phyloP scores from a whole-genome alignment of 2,329 filamentous ascomycete species.

The Orbilia ellipsospora region DNA sequence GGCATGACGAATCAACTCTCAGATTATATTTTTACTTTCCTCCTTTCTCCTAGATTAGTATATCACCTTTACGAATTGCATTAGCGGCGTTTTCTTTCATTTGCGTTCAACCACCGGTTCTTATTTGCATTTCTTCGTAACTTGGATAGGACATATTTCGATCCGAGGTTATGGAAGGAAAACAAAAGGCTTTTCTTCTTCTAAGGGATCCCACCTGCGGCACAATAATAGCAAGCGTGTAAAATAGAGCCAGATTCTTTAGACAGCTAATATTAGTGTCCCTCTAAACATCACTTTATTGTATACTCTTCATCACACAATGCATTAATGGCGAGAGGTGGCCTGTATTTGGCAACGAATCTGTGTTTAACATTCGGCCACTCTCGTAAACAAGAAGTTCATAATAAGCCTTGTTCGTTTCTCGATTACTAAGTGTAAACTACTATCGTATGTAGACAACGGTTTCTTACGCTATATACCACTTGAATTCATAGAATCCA shows the following conservation, averaged over 20 bases:
- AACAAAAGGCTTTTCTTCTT: background rate
- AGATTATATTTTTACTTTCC: background rate
- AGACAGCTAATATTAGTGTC: background rate
- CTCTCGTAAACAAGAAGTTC: too few species aligned
- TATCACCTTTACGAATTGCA: constrained; percentile 43
- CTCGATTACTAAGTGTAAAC: too few species aligned
- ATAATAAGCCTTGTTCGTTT: too few species aligned
- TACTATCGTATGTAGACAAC: too few species aligned
- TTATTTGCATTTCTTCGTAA: background rate
- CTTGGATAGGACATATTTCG: background rate
- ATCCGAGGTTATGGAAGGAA: background rate
- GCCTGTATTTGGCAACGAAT: background rate
- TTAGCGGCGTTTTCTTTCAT: constrained; percentile 36
- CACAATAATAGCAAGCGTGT: constrained; percentile 1
- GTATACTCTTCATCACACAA: background rate
- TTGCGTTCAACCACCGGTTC: background rate
- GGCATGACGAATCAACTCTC: constrained; percentile 1
- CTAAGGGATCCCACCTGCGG: background rate
- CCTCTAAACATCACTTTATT: background rate
- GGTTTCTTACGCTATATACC: too few species aligned
- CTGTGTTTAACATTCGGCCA: background rate
- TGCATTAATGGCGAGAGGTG: too few species aligned
- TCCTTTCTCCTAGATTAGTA: constrained; percentile 34
- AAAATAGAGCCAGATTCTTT: constrained; percentile 1
- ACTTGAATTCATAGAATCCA: too few species aligned